A percentile compares a stretch with the other conserved stretches of the same genome.
phyloP scores from a whole-genome alignment of 495 filamentous ascomycete genomes.

The Aeminium ludgeri region DNA sequence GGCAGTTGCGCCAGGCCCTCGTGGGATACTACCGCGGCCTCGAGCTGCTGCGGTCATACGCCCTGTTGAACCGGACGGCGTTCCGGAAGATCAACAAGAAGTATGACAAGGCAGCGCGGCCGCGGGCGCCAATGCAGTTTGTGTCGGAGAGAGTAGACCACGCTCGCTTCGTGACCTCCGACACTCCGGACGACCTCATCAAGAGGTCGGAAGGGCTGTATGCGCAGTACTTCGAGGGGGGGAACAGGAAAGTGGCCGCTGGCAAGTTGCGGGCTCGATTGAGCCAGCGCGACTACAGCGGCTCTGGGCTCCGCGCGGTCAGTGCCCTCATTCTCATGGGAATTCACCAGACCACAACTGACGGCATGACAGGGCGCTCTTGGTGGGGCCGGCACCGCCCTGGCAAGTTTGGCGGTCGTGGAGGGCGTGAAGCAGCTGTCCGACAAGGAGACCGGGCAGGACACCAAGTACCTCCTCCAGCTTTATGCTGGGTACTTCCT shows the following conservation, averaged over 20 bases:
- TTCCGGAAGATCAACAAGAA: slow-evolving; percentile 99
- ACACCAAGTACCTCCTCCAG: slow-evolving; percentile 45
- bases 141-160: slow-evolving; percentile 88
- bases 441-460: slow-evolving; percentile 30
- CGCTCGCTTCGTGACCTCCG: slow-evolving; percentile 75
- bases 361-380: not conserved
- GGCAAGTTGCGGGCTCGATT: slow-evolving; percentile 62
- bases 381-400: not conserved
- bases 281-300: slow-evolving; percentile 51
- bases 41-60: slow-evolving; percentile 81
- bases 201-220: slow-evolving; percentile 74
- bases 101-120: slow-evolving; percentile 73
- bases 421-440: slow-evolving; percentile 10
- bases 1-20: slow-evolving; percentile 75
- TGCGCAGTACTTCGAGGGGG: slow-evolving; percentile 76
- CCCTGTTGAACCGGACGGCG: slow-evolving; percentile 71
- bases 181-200: slow-evolving; percentile 61
- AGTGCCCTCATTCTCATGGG: not conserved
- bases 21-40: slow-evolving; percentile 86
- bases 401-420: slow-evolving; percentile 26
- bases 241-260: slow-evolving; percentile 77
- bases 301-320: slow-evolving; percentile 50
- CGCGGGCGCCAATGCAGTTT: slow-evolving; percentile 28
- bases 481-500: slow-evolving; percentile 79
- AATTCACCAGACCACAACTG: not conserved